Evolutionary conservation across 176 grass and related monocot genomes (phyloP), one percentile per base, ranked within the genome.

Genomic region (Avena sativa): DNA sequence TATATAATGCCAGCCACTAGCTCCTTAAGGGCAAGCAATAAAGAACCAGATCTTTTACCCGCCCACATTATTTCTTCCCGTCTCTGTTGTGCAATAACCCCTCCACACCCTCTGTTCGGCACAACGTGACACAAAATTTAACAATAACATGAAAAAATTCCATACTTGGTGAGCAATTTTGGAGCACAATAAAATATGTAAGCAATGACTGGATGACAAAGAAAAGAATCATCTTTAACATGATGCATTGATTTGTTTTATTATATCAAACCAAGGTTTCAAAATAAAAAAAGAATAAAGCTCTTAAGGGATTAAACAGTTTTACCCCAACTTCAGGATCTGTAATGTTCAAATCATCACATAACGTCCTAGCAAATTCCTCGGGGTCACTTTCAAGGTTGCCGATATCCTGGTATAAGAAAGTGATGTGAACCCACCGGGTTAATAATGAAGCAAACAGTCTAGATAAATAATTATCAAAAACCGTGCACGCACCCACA

Each of bases 291-390:
- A 48, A 19, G 12, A 30, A 20, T 6, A 49, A 82, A 44, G 50
- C 3, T 44, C 21, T 28, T 59, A 4, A 81, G 11, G 1, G 77
- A 30, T 46, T 19, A 5, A 81, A 19, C 12, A 53, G 34, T 23
- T 61, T 83, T 96, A 98, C 93, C 88, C 88, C 96, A 85, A 98
- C 96, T 98, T 98, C 93, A 69, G 94, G 92, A 82, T 98, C 97
- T 25, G 60, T 70, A 73, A 98, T 91, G 51, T 96, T 90, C 87
- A 96, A 91, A 89, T 98, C 97, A 0, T 96, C 82, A 43, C 94
- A 98, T 55, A 98, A 78, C 7, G 93, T 96, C 90, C 89, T 91
- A n/a, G 92, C 97, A 76, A 98, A 96, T 69, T 93, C 97, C 78
- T 98, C 97, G 10, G 97, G 97, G 70, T 98, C 97, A 70, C 89